Evolutionary conservation across 805 yeast genomes (phyloP), one percentile per base, ranked within the genome.

Genomic region (Hanseniaspora singularis): DNA sequence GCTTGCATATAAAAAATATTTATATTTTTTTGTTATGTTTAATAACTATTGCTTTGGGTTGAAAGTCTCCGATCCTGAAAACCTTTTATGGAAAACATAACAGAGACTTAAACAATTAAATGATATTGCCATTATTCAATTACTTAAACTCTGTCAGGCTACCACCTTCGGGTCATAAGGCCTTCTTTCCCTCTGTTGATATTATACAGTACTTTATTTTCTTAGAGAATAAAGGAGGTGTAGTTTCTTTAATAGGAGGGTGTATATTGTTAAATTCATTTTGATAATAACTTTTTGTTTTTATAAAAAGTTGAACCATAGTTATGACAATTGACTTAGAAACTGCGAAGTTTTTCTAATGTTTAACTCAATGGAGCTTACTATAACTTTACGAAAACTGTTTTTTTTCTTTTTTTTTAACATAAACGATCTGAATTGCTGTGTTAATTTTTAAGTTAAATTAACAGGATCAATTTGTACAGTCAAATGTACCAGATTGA

Each of bases 341-440:
- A 33, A 31, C n/a, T 33, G 33, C 59, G 54, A 50, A 51, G 52
- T 49, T 48, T 46, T 42, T 44, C 47, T 34, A 40, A 36, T 49
- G 50, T 43, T 59, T 67, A 79, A 79, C 87, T 74, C 86, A 79
- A 80, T 79, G 87, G 86, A 79, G 87, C 87, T 80, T 77, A 79
- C 79, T 77, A 57, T 59, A 69, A 75, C 64, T 59, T 68, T 76
- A 76, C 74, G 81, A 70, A 72, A 38, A 53, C 54, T 50, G 52
- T 52, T 50, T 50, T 46, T 16, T 36, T 18, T 16, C 18, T 40
- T 49, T 54, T 34, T 63, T 55, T 65, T 63, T 28, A 4, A 4
- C 15, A 11, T 7, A 7, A 28, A 44, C 48, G 31, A 24, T 44
- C 41, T 44, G 48, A 23, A 8, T n/a, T 31, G 41, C 27, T 26